These are phyloP conservation scores for Gynostemma pentaphyllum DNA, from an alignment of 306 rosid species.

Conservation along the genomic window DNA sequence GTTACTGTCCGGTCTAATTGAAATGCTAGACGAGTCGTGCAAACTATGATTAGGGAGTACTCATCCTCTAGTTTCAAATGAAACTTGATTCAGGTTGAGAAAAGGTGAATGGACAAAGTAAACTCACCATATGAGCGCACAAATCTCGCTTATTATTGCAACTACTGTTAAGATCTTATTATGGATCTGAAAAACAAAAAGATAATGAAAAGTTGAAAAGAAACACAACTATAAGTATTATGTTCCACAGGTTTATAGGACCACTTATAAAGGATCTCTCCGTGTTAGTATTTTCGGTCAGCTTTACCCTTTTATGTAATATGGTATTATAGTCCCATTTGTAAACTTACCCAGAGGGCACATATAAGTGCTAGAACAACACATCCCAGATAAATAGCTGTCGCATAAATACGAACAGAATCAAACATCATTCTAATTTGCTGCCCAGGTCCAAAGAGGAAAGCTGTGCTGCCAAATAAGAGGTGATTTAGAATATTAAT, in stretches of 20 bases:
- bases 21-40: background rate
- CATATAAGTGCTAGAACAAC: constrained; percentile 77
- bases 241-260: background rate
- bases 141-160: constrained; percentile 68
- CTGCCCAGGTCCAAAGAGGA: constrained; percentile 69
- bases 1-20: background rate
- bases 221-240: background rate
- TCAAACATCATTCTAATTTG: constrained; percentile 87
- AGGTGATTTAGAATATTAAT: constrained; percentile 11
- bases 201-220: background rate
- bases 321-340: background rate
- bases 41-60: background rate
- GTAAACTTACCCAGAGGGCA: constrained; percentile 70
- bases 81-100: constrained; percentile 4
- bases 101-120: constrained; percentile 5
- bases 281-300: background rate
- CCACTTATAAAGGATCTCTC: background rate
- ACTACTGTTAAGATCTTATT: constrained; percentile 67
- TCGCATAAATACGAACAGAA: constrained; percentile 60
- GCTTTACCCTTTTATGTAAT: background rate
- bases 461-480: constrained; percentile 77
- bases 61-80: constrained; percentile 10
- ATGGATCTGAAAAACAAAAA: constrained; percentile 49
- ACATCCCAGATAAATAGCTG: constrained; percentile 75
- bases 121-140: constrained; percentile 79